These are phyloP conservation scores for Colletotrichum somersetense DNA, from an alignment of 2,329 filamentous ascomycete genomes.

Conservation along the genomic window DNA sequence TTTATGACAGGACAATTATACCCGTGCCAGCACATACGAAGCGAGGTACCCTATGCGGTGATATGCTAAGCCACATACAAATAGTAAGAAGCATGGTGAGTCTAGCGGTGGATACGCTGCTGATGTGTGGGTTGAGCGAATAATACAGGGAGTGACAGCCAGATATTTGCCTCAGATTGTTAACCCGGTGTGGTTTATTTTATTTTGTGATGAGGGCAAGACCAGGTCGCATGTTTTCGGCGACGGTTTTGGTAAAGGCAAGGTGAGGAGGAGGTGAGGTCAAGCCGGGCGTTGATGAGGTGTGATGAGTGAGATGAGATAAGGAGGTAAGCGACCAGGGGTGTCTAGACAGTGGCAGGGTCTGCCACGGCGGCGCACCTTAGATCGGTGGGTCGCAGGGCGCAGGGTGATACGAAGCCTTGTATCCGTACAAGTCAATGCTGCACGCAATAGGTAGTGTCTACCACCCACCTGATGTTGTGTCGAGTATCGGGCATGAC, in stretches of 20 bases:
- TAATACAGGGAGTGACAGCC: not conserved
- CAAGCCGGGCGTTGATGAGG: not conserved
- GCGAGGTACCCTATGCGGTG: not conserved
- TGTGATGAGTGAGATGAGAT: conserved; percentile 18
- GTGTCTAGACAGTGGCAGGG: not conserved
- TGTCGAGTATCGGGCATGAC: too few species aligned
- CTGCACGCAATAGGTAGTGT: not conserved
- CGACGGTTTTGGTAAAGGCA: not conserved
- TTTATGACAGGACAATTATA: conserved; percentile 33
- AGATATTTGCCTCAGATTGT: not conserved
- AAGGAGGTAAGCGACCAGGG: conserved; percentile 12
- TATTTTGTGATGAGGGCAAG: not conserved
- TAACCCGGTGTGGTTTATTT: not conserved
- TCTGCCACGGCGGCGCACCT: not conserved
- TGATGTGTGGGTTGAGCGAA: not conserved
- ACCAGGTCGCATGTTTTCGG: conserved; percentile 4
- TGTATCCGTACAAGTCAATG: conserved; percentile 6
- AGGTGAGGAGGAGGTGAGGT: conserved; percentile 4
- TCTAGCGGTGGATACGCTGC: not conserved
- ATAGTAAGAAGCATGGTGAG: not conserved
- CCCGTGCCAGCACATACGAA: not conserved
- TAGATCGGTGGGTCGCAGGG: conserved; percentile 5
- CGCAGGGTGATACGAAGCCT: conserved; percentile 7
- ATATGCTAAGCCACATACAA: not conserved
- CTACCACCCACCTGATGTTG: too few species aligned